Base-by-base conservation (phyloP, 441 rosid species). In the Aleurites moluccanus region DNA sequence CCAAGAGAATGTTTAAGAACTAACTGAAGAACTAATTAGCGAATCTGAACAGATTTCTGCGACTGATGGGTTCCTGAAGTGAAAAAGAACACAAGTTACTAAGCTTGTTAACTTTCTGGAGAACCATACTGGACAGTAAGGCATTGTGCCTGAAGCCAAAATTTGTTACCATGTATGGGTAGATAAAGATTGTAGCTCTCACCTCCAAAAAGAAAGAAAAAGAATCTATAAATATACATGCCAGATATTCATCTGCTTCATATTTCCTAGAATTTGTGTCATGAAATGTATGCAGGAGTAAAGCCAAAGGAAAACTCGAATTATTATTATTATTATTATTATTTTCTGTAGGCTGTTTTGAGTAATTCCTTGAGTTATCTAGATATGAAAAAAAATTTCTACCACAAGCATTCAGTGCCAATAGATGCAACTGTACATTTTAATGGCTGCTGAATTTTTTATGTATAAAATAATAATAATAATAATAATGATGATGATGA, bases 1-100 rank as follows among this genome's bases (percentile, higher is more conserved):
- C 97, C 98, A 25, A 84, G 69, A 78, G 91, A 91, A 83, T 92
- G 99, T 80, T 81, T 90, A 66, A 78, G 73, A 82, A 64, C 78
- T 62, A 77, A 73, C 74, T 85, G 74, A 88, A 80, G 61, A 73
- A 72, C 56, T 70, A 25, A n/a, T n/a, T n/a, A 33, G 18, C 23
- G 7, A 40, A 40, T 11, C 27, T 25, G 30, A 53, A 38, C 15
- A 38, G 5, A 52, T 60, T 56, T 14, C 47, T 30, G 33, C 13
- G 56, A 23, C 30, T 40, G 28, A 42, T 40, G 14, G 49, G 18
- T 61, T 25, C 23, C 74, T 63, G 50, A 59, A 13, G 55, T 40
- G n/a, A 11, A 50, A 42, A 9, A n/a, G 35, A 62, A 15, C 38
- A 10, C 10, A 25, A 44, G 15, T 16, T 28, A 23, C 33, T 11